These are phyloP conservation scores for Rhynchosporium secalis DNA, from an alignment of 2,329 filamentous ascomycete genomes.

Conservation along the genomic window DNA sequence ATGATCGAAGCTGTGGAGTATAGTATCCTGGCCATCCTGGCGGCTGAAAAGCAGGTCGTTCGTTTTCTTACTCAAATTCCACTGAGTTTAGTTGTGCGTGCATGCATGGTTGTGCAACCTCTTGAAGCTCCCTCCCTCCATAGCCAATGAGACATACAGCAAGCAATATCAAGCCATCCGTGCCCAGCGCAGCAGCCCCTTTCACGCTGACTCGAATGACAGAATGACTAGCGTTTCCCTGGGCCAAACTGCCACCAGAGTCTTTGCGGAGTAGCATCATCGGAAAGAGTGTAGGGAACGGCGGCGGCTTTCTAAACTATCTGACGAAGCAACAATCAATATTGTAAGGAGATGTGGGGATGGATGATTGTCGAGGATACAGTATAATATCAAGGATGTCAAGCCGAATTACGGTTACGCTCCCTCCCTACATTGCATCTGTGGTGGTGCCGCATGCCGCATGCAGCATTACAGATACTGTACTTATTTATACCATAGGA, in stretches of 20 bases:
- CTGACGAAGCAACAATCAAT: no score
- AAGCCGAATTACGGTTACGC: conserved; percentile 9
- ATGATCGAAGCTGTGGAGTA: conserved; percentile 10
- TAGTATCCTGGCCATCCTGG: neutral
- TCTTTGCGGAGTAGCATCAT: conserved; percentile 10
- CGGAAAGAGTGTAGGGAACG: neutral
- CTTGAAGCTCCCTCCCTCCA: neutral
- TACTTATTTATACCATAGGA: conserved; percentile 11
- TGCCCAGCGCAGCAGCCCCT: neutral
- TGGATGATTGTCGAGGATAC: no score
- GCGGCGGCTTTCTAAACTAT: no score
- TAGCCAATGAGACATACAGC: conserved; percentile 1
- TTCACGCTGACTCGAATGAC: conserved; percentile 6
- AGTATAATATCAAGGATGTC: neutral
- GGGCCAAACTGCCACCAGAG: conserved; percentile 5
- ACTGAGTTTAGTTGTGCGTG: neutral
- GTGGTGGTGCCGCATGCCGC: neutral
- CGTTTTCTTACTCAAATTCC: no score
- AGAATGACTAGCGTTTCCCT: conserved; percentile 6
- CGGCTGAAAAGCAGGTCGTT: conserved; percentile 12
- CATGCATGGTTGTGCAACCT: neutral
- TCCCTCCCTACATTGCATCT: conserved; percentile 11
- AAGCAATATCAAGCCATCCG: neutral
- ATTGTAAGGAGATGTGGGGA: no score
- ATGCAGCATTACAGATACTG: no score